Conservation (phyloP, 805 yeast genomes). For the Grigorovia jiainica region DNA sequence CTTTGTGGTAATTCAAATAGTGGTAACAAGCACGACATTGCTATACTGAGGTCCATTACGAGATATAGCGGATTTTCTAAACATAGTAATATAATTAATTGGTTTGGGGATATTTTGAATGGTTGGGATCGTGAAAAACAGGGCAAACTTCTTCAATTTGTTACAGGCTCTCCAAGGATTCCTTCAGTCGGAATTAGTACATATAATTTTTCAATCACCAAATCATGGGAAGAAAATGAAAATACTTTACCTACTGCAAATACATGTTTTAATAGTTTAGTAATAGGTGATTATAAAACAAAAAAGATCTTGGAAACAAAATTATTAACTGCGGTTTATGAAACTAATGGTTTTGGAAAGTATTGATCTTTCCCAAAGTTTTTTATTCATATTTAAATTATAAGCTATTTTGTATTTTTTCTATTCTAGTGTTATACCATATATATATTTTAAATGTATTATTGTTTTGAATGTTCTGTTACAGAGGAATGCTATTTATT, state of each 20-base stretch:
- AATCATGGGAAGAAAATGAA: conserved; percentile 30
- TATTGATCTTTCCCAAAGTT: too few species aligned
- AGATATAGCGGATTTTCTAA: conserved; percentile 53
- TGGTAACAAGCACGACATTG: conserved; percentile 42
- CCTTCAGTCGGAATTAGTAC: conserved; percentile 89
- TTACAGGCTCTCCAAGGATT: conserved; percentile 84
- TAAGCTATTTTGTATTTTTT: too few species aligned
- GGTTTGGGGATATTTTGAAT: conserved; percentile 76
- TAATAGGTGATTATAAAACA: conserved; percentile 56
- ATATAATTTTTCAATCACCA: conserved; percentile 61
- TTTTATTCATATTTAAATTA: background rate
- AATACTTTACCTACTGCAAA: conserved; percentile 74
- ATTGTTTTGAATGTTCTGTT: too few species aligned
- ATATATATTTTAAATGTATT: too few species aligned
- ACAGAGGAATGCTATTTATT: too few species aligned
- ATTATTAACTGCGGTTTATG: conserved; percentile 59
- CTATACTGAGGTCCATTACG: conserved; percentile 59
- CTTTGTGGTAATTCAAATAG: conserved; percentile 65
- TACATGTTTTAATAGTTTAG: conserved; percentile 88
- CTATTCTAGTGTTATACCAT: too few species aligned
- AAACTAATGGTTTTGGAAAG: conserved; percentile 82
- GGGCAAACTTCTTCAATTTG: conserved; percentile 57
- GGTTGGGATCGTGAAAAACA: conserved; percentile 41
- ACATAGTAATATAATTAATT: conserved; percentile 38
- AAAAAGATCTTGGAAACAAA: conserved; percentile 48